A percentile compares a stretch with the other conserved stretches of the same genome.
Conservation (phyloP, 345 rosid genomes). For the Durio zibethinus region DNA sequence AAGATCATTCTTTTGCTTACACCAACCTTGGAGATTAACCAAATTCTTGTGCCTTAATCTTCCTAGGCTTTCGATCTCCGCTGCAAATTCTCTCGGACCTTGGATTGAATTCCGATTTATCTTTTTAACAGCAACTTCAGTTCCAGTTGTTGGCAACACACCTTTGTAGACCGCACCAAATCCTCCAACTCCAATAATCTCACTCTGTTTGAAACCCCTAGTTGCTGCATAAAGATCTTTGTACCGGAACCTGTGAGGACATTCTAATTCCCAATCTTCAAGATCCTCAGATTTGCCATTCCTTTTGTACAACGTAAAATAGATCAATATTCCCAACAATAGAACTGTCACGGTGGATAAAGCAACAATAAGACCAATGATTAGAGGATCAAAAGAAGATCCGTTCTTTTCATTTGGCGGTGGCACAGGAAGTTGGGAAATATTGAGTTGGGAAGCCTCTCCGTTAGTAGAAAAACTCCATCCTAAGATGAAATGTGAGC, state of each 20-base stretch:
- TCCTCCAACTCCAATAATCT: conserved; percentile 70
- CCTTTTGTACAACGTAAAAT: conserved; percentile 14
- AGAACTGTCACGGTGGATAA: conserved; percentile 23
- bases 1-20: conserved; percentile 56
- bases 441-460: conserved; percentile 36
- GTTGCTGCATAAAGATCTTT: conserved; percentile 57
- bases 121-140: conserved; percentile 63
- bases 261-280: conserved; percentile 70
- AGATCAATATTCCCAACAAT: conserved; percentile 31
- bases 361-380: conserved; percentile 36
- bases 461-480: conserved; percentile 68
- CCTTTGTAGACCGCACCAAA: conserved; percentile 71
- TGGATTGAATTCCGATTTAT: conserved; percentile 49
- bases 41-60: conserved; percentile 61
- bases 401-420: conserved; percentile 25
- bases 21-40: conserved; percentile 76
- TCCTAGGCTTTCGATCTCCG: conserved; percentile 73
- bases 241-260: conserved; percentile 65
- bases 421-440: conserved; percentile 36
- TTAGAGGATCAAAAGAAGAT: conserved; percentile 13
- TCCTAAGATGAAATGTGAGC: conserved; percentile 69
- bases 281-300: conserved; percentile 25
- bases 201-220: conserved; percentile 53
- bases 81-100: conserved; percentile 75
- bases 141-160: conserved; percentile 31